Conservation (phyloP, 345 rosid species). For the Aquilaria malaccensis region DNA sequence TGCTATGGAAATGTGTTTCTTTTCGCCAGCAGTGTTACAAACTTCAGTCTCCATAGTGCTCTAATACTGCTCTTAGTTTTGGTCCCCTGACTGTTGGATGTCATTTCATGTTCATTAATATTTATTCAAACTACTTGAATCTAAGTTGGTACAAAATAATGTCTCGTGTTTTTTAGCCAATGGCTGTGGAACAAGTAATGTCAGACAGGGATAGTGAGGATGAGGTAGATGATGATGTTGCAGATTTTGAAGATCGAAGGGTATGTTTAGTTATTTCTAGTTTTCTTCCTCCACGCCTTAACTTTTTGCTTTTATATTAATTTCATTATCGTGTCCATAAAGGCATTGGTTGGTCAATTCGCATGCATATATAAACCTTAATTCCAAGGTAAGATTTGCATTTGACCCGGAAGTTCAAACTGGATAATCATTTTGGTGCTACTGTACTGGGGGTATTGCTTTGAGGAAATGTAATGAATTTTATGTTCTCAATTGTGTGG, state of each 20-base stretch:
- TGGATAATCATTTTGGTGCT: too few relatives aligned
- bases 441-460: too few relatives aligned
- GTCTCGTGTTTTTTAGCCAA: slow-evolving; percentile 43
- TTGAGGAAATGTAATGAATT: too few relatives aligned
- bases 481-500: too few relatives aligned
- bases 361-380: too few relatives aligned
- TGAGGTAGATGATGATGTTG: slow-evolving; percentile 99
- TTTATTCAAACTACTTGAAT: slow-evolving; percentile 8
- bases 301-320: background rate
- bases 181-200: slow-evolving; percentile 89
- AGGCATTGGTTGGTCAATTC: too few relatives aligned
- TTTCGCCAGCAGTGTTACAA: background rate
- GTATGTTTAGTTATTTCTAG: slow-evolving; percentile 33
- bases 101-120: slow-evolving; percentile 1
- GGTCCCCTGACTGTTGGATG: background rate
- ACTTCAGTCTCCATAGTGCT: background rate
- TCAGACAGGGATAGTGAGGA: slow-evolving; percentile 98
- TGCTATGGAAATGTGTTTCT: too few relatives aligned
- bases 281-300: background rate
- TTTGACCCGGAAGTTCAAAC: too few relatives aligned
- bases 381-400: too few relatives aligned
- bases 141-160: too few relatives aligned
- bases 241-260: slow-evolving; percentile 97
- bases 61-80: background rate
- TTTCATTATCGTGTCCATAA: too few relatives aligned